Percentiles rank a stretch among this genome's conserved stretches.
These are phyloP conservation scores for Zizania latifolia DNA, from an alignment of 176 grass and related monocot species.

Conservation along the genomic window DNA sequence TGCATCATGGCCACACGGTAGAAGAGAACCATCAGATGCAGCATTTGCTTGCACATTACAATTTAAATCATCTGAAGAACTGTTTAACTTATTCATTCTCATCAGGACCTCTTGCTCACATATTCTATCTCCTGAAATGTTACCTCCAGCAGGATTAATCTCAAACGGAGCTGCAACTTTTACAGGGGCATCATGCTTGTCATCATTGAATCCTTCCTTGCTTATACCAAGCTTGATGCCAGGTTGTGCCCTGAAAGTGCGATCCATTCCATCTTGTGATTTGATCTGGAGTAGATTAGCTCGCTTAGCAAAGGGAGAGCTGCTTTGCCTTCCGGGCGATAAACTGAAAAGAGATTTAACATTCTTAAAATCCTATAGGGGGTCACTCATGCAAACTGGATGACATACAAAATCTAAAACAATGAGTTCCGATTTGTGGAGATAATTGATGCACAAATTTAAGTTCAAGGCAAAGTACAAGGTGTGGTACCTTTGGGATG, in stretches of 20 bases:
- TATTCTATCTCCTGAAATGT: slow-evolving; percentile 13
- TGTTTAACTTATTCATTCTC: slow-evolving; percentile 5
- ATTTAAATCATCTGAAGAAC: slow-evolving; percentile 28
- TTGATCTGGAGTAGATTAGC: slow-evolving; percentile 24
- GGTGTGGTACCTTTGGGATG: slow-evolving; percentile 37
- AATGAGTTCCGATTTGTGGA: neutral
- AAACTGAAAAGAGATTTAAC: slow-evolving; percentile 49
- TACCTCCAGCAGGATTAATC: slow-evolving; percentile 14
- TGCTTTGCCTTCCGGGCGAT: slow-evolving; percentile 47
- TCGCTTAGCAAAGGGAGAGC: slow-evolving; percentile 32
- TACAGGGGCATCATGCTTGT: neutral
- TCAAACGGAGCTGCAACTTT: neutral
- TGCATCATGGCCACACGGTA: neutral
- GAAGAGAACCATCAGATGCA: slow-evolving; percentile 2
- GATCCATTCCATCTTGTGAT: slow-evolving; percentile 1
- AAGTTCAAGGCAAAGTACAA: slow-evolving; percentile 1
- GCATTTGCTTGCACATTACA: neutral
- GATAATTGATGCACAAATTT: slow-evolving; percentile 11
- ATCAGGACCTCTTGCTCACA: neutral
- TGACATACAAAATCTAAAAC: neutral
- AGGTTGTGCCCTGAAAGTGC: neutral
- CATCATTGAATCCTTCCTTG: neutral
- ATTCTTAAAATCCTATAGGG: slow-evolving; percentile 24
- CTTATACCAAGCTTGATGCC: neutral
- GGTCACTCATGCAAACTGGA: neutral